These are phyloP conservation scores for Lepraria neglecta DNA, from an alignment of 495 filamentous ascomycete species.

Conservation along the genomic window DNA sequence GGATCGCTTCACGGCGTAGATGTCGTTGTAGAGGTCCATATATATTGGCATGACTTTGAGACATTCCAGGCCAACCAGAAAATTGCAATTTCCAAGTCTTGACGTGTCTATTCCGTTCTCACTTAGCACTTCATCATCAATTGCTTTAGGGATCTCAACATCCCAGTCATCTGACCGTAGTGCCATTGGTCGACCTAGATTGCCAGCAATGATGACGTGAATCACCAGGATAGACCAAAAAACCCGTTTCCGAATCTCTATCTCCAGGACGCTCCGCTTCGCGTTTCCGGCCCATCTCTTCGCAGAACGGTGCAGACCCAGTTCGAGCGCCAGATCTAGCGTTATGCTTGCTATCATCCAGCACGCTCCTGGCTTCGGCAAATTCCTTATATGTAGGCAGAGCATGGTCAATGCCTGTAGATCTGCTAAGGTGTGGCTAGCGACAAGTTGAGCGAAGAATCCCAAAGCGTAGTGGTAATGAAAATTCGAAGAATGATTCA, in stretches of 20 bases:
- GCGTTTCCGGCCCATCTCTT: slow-evolving; percentile 53
- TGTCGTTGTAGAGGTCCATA: slow-evolving; percentile 63
- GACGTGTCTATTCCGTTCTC: slow-evolving; percentile 40
- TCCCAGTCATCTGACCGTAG: slow-evolving; percentile 66
- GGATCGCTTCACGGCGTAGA: slow-evolving; percentile 58
- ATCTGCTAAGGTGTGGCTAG: slow-evolving; percentile 53
- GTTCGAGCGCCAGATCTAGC: slow-evolving; percentile 59
- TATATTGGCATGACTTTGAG: slow-evolving; percentile 55
- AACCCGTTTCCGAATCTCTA: slow-evolving; percentile 68
- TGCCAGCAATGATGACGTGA: slow-evolving; percentile 59
- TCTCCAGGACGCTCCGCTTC: slow-evolving; percentile 47
- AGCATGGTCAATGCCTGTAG: slow-evolving; percentile 68
- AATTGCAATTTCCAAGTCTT: slow-evolving; percentile 53
- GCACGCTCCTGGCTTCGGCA: slow-evolving; percentile 71
- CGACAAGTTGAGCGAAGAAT: slow-evolving; percentile 57
- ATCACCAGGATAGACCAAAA: slow-evolving; percentile 66
- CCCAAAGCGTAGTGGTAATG: slow-evolving; percentile 69
- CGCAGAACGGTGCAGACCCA: slow-evolving; percentile 64
- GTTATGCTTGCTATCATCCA: slow-evolving; percentile 56
- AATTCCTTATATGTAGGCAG: slow-evolving; percentile 60
- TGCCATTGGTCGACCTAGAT: slow-evolving; percentile 69
- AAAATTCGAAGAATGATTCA: slow-evolving; percentile 58
- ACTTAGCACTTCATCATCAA: slow-evolving; percentile 54
- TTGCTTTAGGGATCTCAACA: slow-evolving; percentile 61
- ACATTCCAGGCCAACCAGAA: slow-evolving; percentile 55